Percentiles rank a stretch among this genome's conserved stretches.
These are phyloP conservation scores for Amanita pseudoporphyria DNA, from an alignment of 768 basidiomycete species.

Conservation along the genomic window DNA sequence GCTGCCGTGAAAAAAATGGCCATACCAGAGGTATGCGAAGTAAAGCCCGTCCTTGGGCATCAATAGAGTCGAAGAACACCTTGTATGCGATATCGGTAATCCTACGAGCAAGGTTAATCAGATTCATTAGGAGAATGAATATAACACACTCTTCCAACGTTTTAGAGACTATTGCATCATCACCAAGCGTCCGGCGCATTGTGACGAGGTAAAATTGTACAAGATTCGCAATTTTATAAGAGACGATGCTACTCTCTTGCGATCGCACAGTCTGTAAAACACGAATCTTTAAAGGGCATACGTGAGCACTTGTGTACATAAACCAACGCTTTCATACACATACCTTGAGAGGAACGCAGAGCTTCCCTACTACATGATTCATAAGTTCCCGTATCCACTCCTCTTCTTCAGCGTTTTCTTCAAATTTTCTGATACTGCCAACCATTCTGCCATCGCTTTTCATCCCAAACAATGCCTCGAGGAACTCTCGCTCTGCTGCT, in stretches of 20 bases:
- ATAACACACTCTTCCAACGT: slow-evolving; percentile 68
- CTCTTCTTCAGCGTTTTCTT: slow-evolving; percentile 51
- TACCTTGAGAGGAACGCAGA: slow-evolving; percentile 87
- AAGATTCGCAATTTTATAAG: slow-evolving; percentile 92
- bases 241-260: slow-evolving; percentile 87
- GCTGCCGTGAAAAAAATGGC: background rate
- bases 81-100: slow-evolving; percentile 75
- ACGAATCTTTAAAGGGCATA: slow-evolving; percentile 42
- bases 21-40: slow-evolving; percentile 45
- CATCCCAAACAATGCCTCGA: slow-evolving; percentile 79
- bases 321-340: slow-evolving; percentile 25
- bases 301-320: background rate
- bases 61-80: slow-evolving; percentile 83
- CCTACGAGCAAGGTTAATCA: slow-evolving; percentile 27
- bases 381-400: slow-evolving; percentile 73
- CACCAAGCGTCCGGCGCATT: slow-evolving; percentile 87
- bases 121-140: background rate
- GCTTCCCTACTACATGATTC: slow-evolving; percentile 72
- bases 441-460: slow-evolving; percentile 64
- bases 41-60: slow-evolving; percentile 68
- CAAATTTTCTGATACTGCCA: slow-evolving; percentile 51
- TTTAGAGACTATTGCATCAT: slow-evolving; percentile 64
- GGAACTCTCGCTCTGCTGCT: slow-evolving; percentile 89
- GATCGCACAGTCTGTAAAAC: slow-evolving; percentile 91
- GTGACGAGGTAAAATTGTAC: slow-evolving; percentile 90